Evolutionary conservation across 306 rosid genomes (phyloP), one percentile per base, ranked within the genome.

Genomic region (Nissolia schottii): DNA sequence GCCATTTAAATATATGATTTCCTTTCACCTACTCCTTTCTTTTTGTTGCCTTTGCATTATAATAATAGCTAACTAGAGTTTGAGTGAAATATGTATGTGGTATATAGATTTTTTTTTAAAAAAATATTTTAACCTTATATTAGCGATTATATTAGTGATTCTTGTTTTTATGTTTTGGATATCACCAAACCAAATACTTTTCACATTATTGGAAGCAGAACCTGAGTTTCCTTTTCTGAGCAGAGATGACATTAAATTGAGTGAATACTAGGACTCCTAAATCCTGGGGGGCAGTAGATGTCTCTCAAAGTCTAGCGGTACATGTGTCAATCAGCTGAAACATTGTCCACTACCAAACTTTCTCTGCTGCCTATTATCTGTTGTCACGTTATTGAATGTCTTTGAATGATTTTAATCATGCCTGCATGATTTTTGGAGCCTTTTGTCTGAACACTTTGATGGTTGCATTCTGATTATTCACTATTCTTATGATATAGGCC

Each of bases 401-500:
- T 81, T 22, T 71, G 15, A 35, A 55, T 69, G 13, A 62, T 60
- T 70, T 46, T n/a, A 48, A 49, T 76, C 23, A 35, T 20, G 0
- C 2, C 20, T 40, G 54, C 61, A 12, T 31, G 50, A 27, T 5
- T 56, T 32, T 63, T 70, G 50, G 20, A 7, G 58, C 24, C 28
- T 58, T 58, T 56, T 34, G 7, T 37, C 7, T 3, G n/a, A 23
- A 70, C 40, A 66, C 41, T 70, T 51, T 71, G 64, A 64, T 56
- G 70, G 63, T 16, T 68, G 41, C 58, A 68, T 56, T 19, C 56
- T 82, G 45, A 53, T 19, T 38, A 38, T 48, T 53, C 62, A 22
- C 6, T 69, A 37, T 32, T 78, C 54, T 46, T 64, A 16, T 57
- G 35, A 64, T 64, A 16, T 45, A 89, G 96, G 92, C 65, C 76